These are phyloP conservation scores for Fusarium citri DNA, from an alignment of 2,329 filamentous ascomycete genomes.

Conservation along the genomic window DNA sequence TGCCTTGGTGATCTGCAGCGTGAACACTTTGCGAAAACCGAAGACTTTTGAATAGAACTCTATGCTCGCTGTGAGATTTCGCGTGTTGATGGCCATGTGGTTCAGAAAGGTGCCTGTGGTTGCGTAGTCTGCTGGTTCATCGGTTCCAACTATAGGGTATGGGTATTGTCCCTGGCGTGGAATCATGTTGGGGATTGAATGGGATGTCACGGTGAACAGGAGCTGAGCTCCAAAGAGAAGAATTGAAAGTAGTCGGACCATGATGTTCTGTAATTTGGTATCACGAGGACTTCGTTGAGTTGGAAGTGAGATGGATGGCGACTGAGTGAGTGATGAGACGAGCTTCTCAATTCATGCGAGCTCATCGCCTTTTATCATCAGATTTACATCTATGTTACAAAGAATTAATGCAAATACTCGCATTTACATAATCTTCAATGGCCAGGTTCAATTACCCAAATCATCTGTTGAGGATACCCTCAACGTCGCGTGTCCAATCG, in stretches of 20 bases:
- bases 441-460: background rate
- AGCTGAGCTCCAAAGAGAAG: background rate
- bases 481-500: background rate
- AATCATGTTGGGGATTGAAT: background rate
- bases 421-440: background rate
- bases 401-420: background rate
- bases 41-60: slow-evolving; percentile 10
- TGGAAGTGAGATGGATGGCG: fast-evolving
- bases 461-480: background rate
- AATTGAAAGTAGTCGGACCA: background rate
- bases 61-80: slow-evolving; percentile 7
- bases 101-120: slow-evolving; percentile 7
- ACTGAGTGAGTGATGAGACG: background rate
- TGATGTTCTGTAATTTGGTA: background rate
- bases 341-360: fast-evolving
- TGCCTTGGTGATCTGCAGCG: background rate
- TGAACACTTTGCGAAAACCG: slow-evolving; percentile 6
- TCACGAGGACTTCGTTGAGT: fast-evolving
- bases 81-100: background rate
- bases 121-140: background rate
- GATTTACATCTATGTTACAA: too few species aligned
- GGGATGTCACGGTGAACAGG: background rate
- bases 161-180: background rate
- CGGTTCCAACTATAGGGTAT: background rate
- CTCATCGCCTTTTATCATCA: background rate